Evolutionary conservation across 208 protist genomes (phyloP), one percentile per base, ranked within the genome.

Genomic region (Wallacemonas sp.): DNA sequence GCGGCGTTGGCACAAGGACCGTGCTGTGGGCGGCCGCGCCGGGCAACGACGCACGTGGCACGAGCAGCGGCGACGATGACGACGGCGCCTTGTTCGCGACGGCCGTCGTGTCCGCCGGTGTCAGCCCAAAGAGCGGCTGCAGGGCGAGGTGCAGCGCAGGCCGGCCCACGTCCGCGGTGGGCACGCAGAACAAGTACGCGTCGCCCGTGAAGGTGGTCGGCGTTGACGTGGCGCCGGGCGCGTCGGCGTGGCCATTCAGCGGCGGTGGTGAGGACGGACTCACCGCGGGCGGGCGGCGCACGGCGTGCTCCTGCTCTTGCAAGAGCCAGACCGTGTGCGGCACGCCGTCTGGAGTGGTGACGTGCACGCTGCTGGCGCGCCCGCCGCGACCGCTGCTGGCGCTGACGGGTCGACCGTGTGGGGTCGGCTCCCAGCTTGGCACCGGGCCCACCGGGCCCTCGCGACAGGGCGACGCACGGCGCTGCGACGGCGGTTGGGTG

Each of bases 91-190:
- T n/a, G n/a, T n/a, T n/a, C n/a, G n/a, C n/a, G n/a, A n/a, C n/a
- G n/a, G n/a, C n/a, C n/a, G n/a, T n/a, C n/a, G n/a, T 42, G 38
- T 14, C 38, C 7, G 38, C 14, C 38, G 38, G 38, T 42, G 38
- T 7, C 14, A 18, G 38, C 38, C 66, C 69, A 72, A 86, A 82
- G 26, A 86, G 61, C 11, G 67, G 28, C 32, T 54, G 14, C 46
- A 86, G 22, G n/a, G 25, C 5, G 23, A 20, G 14, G 32, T 20
- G 1, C 41, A 86, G 59, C 14, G 42, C 54, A n/a, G 72, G 36
- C n/a, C 70, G 66, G 5, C 80, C 80, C 1, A 86, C 65, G 16
- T 80, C 50, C 18, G 65, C 62, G 41, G 48, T 75, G 11, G 74
- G 69, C 20, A 89, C 16, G 45, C 67, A 79, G 29, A 82, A 65